Evolutionary conservation across 345 rosid species (phyloP), one percentile per base, ranked within the genome.

Genomic region (Populus alba): DNA sequence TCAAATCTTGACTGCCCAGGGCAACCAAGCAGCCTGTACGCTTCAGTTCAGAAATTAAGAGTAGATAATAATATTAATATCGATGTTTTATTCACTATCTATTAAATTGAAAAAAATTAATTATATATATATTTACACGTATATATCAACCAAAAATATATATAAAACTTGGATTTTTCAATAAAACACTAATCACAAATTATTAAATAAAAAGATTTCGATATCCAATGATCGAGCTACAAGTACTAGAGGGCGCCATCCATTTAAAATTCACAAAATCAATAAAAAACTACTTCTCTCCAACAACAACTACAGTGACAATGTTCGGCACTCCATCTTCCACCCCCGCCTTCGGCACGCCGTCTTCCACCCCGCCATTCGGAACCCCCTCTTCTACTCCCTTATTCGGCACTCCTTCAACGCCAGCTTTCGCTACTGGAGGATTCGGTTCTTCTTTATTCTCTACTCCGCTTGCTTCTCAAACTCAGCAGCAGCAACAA

Each of bases 401-500:
- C 4, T 87, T 86, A 0, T 91, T 91, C 70, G 93, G 87, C 5
- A 83, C 89, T 35, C 87, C 90, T 11, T 82, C 90, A 10, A 81
- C 89, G 25, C 74, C 97, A 23, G 87, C 94, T 68, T 92, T 90
- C 73, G 83, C 89, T 59, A 22, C 91, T 2, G 87, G 87, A 68
- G 91, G 91, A 74, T 88, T 88, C 27, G 94, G 94, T 43, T 81
- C 90, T 31, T 87, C 94, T 25, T 85, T 92, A 67, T 90, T 93
- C 89, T 88, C 96, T 47, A 82, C 92, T 20, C 98, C 96, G 1
- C 91, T 92, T 87, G 80, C 93, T 62, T 86, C 94, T 43, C 99
- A 92, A 73, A 83, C 87, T 25, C 91, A 83, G 20, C 79, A 71
- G 39, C 80, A 62, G 5, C 81, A 86, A 18, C 88, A 86, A 73